Evolutionary conservation across 2,329 filamentous ascomycete species (phyloP), one percentile per base, ranked within the genome.

Genomic region (Trichophaea hybrida): DNA sequence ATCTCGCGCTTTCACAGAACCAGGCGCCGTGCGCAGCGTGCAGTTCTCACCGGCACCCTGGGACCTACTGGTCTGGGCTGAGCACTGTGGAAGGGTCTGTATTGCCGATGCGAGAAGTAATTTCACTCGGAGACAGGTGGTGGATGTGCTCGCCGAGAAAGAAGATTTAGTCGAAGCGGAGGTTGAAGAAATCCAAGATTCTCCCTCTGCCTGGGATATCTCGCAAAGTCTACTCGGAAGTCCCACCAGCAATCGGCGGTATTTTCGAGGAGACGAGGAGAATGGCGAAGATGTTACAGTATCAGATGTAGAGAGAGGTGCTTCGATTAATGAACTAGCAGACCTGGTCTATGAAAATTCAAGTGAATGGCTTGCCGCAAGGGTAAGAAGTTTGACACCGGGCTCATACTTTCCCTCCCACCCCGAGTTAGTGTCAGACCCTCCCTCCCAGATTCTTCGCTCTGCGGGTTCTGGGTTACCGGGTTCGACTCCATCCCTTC

Each of bases 11-110:
- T 78, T 80, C 61, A 78, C 76, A n/a, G 78, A 81, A 24, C 77
- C 80, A 17, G 91, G 91, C 48, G 89, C 91, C 35, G 83, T 97
- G 57, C 81, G 93, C 63, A 88, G 89, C 62, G 94, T 97, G 86
- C 79, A 85, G 1, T 98, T 98, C 70, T 89, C 87, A 4, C 90
- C 91, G 0, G 86, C 86, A 1, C 88, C 90, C 0, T 91, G 85
- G 76, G 91, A 96, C 70, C 79, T 98, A 15, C 75, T 98, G 44
- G 86, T 94, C 5, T 97, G 93, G 90, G 87, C 89, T 6, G 93
- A 98, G 72, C 87, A 95, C 68, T 84, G 86, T 64, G 86, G 84
- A 2, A 78, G 82, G 59, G 76, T 90, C 13, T 87, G 85, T 40
- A 76, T 91, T 43, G 84, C 84, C 4, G 87, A 93, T 71, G 73